These are phyloP conservation scores for Neofusicoccum umdonicola DNA, from an alignment of 2,329 filamentous ascomycete species.

Conservation along the genomic window DNA sequence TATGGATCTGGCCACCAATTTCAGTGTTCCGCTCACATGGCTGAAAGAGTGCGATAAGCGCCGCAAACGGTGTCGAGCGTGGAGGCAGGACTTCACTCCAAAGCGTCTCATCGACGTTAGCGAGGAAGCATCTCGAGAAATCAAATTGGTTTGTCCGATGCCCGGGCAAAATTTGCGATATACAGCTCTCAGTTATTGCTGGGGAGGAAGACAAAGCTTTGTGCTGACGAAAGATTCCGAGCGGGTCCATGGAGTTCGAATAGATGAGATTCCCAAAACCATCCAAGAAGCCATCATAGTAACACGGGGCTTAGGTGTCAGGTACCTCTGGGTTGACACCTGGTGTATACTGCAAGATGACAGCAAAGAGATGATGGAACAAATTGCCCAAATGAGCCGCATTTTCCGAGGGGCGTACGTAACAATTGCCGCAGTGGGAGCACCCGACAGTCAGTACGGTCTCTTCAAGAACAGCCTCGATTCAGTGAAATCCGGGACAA, in stretches of 20 bases:
- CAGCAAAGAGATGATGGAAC: neutral
- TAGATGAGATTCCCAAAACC: neutral
- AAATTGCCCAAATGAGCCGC: neutral
- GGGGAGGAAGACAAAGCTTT: neutral
- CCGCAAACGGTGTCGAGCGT: too few species aligned
- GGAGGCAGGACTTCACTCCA: too few species aligned
- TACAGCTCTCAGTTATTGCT: neutral
- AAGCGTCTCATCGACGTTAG: too few species aligned
- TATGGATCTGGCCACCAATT: too few species aligned
- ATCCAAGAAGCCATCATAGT: neutral
- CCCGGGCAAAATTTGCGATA: neutral
- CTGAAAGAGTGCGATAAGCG: too few species aligned
- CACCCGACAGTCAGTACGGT: neutral
- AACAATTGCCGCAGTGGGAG: neutral
- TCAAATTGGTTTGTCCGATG: too few species aligned
- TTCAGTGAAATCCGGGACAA: too few species aligned
- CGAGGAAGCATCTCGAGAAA: too few species aligned
- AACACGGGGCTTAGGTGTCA: neutral
- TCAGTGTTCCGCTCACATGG: too few species aligned
- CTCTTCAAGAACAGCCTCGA: neutral
- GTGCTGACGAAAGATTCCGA: neutral
- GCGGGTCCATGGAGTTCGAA: neutral
- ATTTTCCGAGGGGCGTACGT: neutral
- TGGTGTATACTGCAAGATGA: neutral
- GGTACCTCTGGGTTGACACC: neutral